Evolutionary conservation across 192 early-diverging fungal species (phyloP), one percentile per base, ranked within the genome.

Genomic region (Backusella parvicylindrica): DNA sequence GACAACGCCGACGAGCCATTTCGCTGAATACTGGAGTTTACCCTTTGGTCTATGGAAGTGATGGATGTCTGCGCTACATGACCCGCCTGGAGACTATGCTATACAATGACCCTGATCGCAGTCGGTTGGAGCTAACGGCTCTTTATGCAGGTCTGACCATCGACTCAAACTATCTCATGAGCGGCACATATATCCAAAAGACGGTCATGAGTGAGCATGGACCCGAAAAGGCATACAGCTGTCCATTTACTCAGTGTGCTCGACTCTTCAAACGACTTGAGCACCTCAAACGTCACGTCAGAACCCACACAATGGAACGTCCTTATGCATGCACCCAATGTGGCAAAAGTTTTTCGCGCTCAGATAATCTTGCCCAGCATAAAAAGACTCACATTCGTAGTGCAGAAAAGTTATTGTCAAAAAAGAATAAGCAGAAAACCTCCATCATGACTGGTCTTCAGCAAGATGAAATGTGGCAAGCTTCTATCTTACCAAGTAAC

Each of bases 321-420:
- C 88, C 88, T 53, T 89, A 89, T 77, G 77, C 81, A 5, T 89
- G 88, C 70, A 72, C 37, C 18, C 72, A 84, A 16, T 89, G 88
- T 69, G 81, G 84, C 13, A 89, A 89, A 66, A 77, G 82, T 9
- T 89, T 89, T 68, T 89, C 88, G 15, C 70, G 88, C 63, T 84
- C 84, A 6, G 88, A 89, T 53, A 89, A 89, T 60, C 73, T 89
- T 49, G 83, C 88, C 35, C 86, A 87, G 36, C 88, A 89, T 80
- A 80, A 82, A 67, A 89, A 87, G 65, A 89, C 88, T 1, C 88
- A 89, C 43, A 36, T 23, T 6, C 66, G 66, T 23, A 60, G 23
- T 60, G 53, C 53, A 60, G 53, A 30, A 23, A 60, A 60, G 53
- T 6, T 50, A 23, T 50, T 21, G 49, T 60, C 53, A 26, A 60